Percentiles rank a stretch among this genome's conserved stretches.
Conservation (phyloP, 1,284 basidiomycete species). For the Pseudozyma tsukubaensis region DNA sequence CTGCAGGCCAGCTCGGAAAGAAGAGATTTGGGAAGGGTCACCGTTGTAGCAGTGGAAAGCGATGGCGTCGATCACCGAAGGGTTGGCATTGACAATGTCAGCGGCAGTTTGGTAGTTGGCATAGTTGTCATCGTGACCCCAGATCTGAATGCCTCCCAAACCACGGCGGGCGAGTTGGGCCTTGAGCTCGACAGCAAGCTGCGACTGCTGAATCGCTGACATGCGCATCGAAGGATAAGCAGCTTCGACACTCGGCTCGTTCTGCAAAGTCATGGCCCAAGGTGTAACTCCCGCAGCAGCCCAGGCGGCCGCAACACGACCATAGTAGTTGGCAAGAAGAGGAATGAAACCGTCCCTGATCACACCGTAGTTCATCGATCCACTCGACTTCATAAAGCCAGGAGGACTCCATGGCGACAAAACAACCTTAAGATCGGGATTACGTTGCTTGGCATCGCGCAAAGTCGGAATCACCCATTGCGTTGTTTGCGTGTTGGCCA, state of each 20-base stretch:
- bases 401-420: constrained; percentile 55
- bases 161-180: constrained; percentile 17
- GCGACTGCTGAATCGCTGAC: constrained; percentile 19
- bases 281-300: constrained; percentile 32
- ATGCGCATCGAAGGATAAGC: constrained; percentile 54
- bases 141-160: constrained; percentile 32
- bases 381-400: constrained; percentile 57
- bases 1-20: constrained; percentile 19
- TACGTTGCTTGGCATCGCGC: constrained; percentile 40
- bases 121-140: constrained; percentile 60
- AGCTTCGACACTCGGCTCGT: constrained; percentile 49
- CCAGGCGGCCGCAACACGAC: constrained; percentile 32
- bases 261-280: constrained; percentile 58
- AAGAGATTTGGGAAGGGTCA: constrained; percentile 31
- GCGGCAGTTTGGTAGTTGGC: constrained; percentile 36
- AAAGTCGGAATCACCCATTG: constrained; percentile 51
- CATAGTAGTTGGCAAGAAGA: constrained; percentile 51
- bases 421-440: constrained; percentile 50
- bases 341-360: constrained; percentile 36
- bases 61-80: constrained; percentile 45
- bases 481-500: constrained; percentile 30
- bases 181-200: constrained; percentile 34
- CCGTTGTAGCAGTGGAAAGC: constrained; percentile 62
- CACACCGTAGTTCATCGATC: constrained; percentile 43
- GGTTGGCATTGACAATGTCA: constrained; percentile 44